Conservation (phyloP, 202 grass and related monocot genomes). For the Dendrocalamus latiflorus region DNA sequence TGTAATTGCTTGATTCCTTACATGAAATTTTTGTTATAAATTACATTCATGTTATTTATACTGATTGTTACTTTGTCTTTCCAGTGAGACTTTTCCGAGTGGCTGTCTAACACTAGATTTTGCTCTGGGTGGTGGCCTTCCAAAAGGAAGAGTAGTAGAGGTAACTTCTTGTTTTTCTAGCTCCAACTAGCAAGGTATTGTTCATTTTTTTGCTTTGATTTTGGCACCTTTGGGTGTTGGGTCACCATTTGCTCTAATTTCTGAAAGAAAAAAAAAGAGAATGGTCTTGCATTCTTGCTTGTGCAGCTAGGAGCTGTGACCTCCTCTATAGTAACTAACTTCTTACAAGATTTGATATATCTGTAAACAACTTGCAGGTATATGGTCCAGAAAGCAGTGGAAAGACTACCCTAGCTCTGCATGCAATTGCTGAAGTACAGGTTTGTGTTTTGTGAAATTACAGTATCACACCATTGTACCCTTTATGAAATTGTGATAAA, state of each 20-base stretch:
- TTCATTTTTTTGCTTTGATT: constrained; percentile 2
- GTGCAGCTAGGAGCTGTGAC: neutral
- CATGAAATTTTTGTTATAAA: neutral
- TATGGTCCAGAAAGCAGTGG: constrained; percentile 96
- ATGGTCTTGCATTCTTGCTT: neutral
- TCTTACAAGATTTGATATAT: neutral
- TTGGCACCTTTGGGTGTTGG: neutral
- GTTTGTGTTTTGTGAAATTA: constrained; percentile 35
- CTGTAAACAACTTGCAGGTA: constrained; percentile 44
- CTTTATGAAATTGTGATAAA: neutral
- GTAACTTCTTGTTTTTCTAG: constrained; percentile 43
- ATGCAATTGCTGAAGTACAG: constrained; percentile 98
- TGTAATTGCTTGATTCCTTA: constrained; percentile 7
- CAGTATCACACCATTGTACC: neutral
- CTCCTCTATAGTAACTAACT: neutral
- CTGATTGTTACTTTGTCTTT: constrained; percentile 7
- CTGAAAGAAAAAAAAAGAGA: neutral
- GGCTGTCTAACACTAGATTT: constrained; percentile 98
- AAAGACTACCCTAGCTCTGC: constrained; percentile 93
- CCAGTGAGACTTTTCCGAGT: constrained; percentile 93
- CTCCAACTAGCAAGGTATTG: neutral
- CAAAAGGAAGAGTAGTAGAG: constrained; percentile 99
- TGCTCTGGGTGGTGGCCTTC: constrained; percentile 85
- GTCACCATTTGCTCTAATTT: constrained; percentile 4
- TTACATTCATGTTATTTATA: constrained; percentile 13